Percentiles rank a stretch among this genome's conserved stretches.
phyloP scores from a whole-genome alignment of 164 flowering plant species.

The Stephania japonica region DNA sequence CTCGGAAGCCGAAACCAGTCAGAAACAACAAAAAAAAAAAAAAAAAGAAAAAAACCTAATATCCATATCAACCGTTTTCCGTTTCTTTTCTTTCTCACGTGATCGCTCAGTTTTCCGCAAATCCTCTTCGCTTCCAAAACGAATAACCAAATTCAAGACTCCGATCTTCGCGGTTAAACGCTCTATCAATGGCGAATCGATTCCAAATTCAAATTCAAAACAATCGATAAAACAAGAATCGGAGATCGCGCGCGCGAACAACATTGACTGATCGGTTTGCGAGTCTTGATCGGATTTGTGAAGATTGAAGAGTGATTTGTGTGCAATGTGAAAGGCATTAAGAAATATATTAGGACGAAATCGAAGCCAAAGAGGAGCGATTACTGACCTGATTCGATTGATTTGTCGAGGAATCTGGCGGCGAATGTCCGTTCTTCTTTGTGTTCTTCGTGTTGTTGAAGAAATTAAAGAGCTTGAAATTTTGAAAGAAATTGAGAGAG shows the following conservation, averaged over 20 bases:
- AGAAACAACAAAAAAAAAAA: no score
- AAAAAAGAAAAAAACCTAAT: no score
- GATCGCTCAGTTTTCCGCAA: neutral
- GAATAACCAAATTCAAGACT: neutral
- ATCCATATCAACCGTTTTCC: slow-evolving; percentile 19
- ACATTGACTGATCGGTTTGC: neutral
- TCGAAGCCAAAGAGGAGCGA: neutral
- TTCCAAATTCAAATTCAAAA: no score
- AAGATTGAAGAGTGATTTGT: neutral
- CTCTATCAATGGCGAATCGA: neutral
- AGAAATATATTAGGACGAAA: neutral
- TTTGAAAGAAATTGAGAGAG: neutral
- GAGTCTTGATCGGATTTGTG: neutral
- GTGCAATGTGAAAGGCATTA: neutral
- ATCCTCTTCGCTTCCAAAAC: neutral
- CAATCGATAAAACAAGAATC: neutral
- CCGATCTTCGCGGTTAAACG: neutral
- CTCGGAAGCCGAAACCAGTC: no score
- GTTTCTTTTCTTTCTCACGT: neutral
- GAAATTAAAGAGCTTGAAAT: neutral
- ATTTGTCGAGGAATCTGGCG: neutral
- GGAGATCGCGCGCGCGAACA: neutral
- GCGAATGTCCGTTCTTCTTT: neutral
- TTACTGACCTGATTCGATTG: neutral
- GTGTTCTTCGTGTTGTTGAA: neutral